Base-by-base conservation (phyloP, 2,329 filamentous ascomycete genomes). In the Venturia oleaginea region DNA sequence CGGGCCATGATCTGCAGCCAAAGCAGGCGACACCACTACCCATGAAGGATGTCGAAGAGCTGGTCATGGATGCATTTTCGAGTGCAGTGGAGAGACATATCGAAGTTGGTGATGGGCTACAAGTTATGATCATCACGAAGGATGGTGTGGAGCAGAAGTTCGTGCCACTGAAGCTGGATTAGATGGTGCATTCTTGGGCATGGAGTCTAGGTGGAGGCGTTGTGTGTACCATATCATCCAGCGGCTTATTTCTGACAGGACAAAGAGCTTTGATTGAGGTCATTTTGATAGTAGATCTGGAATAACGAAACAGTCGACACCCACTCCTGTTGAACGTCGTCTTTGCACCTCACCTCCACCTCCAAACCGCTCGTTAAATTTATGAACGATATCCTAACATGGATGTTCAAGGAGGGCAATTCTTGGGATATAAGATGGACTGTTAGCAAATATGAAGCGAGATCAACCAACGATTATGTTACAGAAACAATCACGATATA, bases 31-130 rank as follows among this genome's bases (percentile, higher is more conserved):
- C 86, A 72, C 89, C 90, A 62, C 79, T 97, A 72, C 82, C 87
- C 34, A 83, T 85, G 72, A 79, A 83, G 64, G 86, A 89, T 66
- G 93, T 96, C 34, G 89, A 96, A 80, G 85, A 89, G 68, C 76
- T 99, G 71, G 93, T 99, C 71, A 91, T 93, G 79, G 94, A 99
- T 83, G 94, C 94, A 2, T 99, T 99, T 78, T 95, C 96, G 67
- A 95, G 93, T 76, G 94, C 95, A 4, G 93, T 96, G 40, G 94
- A 99, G 84, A 89, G 94, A 78, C 94, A 99, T 80, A 99, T 99
- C 71, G 94, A 99, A 82, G 95, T 99, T 67, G 94, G 94, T 76
- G 94, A 99, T 79, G 88, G 89, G 61, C 79, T 99, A 75, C 94
- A 99, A 83, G 92, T 97, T 85, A 83, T 99, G 83, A 86, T 95